These are phyloP conservation scores for Anaeramoeba ignava DNA, from an alignment of 78 protist species.

Conservation along the genomic window DNA sequence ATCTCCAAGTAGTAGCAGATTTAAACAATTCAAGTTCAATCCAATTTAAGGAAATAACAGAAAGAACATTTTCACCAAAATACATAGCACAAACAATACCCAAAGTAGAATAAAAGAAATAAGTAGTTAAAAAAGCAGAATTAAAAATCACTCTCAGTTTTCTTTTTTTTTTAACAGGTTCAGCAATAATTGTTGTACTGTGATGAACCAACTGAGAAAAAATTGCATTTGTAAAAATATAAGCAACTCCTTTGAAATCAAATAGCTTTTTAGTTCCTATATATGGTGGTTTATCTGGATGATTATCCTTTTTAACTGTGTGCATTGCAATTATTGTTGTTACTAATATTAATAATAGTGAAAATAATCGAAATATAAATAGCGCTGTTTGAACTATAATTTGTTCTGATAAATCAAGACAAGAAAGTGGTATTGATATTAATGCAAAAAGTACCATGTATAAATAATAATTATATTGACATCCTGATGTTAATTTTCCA, in stretches of 20 bases:
- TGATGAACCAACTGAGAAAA: neutral
- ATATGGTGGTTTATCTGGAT: too few relatives aligned
- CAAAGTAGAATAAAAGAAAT: neutral
- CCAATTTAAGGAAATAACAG: conserved; percentile 4
- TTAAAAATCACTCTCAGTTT: neutral
- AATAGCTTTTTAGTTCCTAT: neutral
- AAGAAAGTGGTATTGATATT: neutral
- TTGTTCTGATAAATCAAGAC: neutral
- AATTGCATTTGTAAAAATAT: neutral
- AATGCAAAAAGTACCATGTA: neutral
- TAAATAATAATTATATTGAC: neutral
- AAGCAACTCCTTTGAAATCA: neutral
- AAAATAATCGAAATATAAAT: neutral
- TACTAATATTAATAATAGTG: neutral
- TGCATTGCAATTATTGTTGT: neutral
- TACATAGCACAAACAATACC: neutral
- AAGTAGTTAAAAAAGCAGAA: neutral
- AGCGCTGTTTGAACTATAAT: neutral
- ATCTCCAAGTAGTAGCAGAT: neutral
- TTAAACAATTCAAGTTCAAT: neutral
- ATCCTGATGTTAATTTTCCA: neutral
- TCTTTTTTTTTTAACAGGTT: neutral
- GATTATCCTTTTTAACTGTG: neutral
- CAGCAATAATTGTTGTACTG: neutral
- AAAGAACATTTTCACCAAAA: neutral